A percentile compares a stretch with the other conserved stretches of the same genome.
Evolutionary conservation across 495 filamentous ascomycete species (phyloP).

Genomic region (Annulohypoxylon stygium): DNA sequence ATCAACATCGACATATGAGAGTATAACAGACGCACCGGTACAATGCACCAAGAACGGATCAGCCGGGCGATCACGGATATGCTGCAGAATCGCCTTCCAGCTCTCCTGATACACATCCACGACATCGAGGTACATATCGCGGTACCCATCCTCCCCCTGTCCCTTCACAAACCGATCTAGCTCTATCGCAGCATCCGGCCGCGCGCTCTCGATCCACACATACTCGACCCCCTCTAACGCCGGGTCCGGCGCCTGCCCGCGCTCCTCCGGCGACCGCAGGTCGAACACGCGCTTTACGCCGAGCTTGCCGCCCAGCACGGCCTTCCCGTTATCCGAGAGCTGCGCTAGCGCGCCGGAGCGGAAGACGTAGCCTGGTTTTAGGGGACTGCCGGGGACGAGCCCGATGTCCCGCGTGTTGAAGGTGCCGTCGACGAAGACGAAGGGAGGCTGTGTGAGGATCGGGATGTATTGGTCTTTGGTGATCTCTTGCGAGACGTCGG

Average conservation of each 20-base stretch:
- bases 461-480: conserved; percentile 44
- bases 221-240: conserved; percentile 57
- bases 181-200: conserved; percentile 51
- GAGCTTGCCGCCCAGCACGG: conserved; percentile 55
- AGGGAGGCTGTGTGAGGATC: conserved; percentile 62
- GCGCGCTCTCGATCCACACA: conserved; percentile 52
- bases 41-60: conserved; percentile 61
- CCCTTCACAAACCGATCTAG: conserved; percentile 56
- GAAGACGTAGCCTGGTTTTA: conserved; percentile 63
- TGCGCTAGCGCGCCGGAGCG: conserved; percentile 64
- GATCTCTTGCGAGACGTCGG: conserved; percentile 54
- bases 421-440: conserved; percentile 64
- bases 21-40: conserved; percentile 61
- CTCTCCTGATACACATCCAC: conserved; percentile 53
- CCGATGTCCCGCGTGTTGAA: conserved; percentile 70
- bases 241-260: conserved; percentile 52
- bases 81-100: conserved; percentile 56
- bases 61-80: conserved; percentile 50
- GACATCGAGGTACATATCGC: conserved; percentile 59
- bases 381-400: conserved; percentile 56
- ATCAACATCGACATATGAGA: background rate
- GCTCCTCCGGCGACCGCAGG: conserved; percentile 57
- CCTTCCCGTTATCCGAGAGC: conserved; percentile 52
- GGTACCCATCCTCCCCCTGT: conserved; percentile 56
- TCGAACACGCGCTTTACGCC: conserved; percentile 61